phyloP scores from a whole-genome alignment of 495 filamentous ascomycete genomes.

The Parachaetomium inaequale region DNA sequence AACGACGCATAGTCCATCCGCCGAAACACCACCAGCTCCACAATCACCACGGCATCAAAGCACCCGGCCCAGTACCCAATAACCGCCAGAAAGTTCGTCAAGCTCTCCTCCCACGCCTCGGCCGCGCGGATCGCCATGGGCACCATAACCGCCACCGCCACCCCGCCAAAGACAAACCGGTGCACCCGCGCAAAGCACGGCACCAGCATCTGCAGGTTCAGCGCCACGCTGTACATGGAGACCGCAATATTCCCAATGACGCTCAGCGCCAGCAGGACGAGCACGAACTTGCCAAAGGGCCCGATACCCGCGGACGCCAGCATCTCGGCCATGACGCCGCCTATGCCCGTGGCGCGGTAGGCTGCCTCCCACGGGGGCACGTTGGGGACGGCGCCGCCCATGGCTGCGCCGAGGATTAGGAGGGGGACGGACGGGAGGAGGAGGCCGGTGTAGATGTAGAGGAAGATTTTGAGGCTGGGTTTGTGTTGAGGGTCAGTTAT shows the following conservation, averaged over 20 bases:
- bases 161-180: slow-evolving; percentile 46
- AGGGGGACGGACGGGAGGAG: slow-evolving; percentile 47
- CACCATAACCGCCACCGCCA: too few relatives aligned
- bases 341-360: slow-evolving; percentile 43
- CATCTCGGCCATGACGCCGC: slow-evolving; percentile 50
- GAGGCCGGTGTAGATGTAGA: slow-evolving; percentile 44
- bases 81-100: slow-evolving; percentile 50
- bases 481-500: not conserved
- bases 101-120: slow-evolving; percentile 44
- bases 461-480: slow-evolving; percentile 34
- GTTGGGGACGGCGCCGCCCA: slow-evolving; percentile 43
- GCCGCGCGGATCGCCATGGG: slow-evolving; percentile 48
- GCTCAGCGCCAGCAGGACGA: slow-evolving; percentile 48
- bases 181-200: slow-evolving; percentile 43
- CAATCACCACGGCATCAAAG: slow-evolving; percentile 46
- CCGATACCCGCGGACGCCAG: slow-evolving; percentile 46
- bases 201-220: slow-evolving; percentile 51
- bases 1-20: slow-evolving; percentile 37
- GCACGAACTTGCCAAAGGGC: slow-evolving; percentile 52
- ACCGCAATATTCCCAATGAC: slow-evolving; percentile 49
- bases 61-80: slow-evolving; percentile 55
- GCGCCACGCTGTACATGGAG: slow-evolving; percentile 44
- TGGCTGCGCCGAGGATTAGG: slow-evolving; percentile 51
- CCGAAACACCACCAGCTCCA: slow-evolving; percentile 48
- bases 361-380: slow-evolving; percentile 38